phyloP scores from a whole-genome alignment of 768 basidiomycete genomes.

The Leccinum disarticulatum region DNA sequence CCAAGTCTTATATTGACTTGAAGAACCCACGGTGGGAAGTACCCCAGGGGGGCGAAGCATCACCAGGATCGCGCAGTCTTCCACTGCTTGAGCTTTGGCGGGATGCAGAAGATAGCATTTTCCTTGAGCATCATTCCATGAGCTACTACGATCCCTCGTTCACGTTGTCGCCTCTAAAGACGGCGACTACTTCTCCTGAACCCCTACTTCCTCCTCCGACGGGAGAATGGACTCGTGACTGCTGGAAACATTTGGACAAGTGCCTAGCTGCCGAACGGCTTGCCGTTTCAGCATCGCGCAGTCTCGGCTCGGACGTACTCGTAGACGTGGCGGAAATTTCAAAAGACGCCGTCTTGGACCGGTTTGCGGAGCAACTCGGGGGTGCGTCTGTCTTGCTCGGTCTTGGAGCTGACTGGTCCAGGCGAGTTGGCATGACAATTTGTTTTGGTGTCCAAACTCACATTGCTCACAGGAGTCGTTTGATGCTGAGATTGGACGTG shows the following conservation, averaged over 20 bases:
- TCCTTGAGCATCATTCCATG: constrained; percentile 27
- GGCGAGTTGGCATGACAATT: constrained; percentile 40
- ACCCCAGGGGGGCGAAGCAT: constrained; percentile 15
- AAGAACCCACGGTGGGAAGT: constrained; percentile 15
- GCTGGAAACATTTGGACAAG: constrained; percentile 79
- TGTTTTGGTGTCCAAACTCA: background rate
- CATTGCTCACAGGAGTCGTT: constrained; percentile 12
- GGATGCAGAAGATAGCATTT: constrained; percentile 30
- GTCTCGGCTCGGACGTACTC: constrained; percentile 35
- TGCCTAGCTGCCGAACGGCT: constrained; percentile 75
- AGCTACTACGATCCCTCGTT: constrained; percentile 16
- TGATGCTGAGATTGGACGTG: constrained; percentile 33
- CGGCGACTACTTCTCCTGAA: background rate
- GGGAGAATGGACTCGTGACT: constrained; percentile 64
- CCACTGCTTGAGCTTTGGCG: constrained; percentile 30
- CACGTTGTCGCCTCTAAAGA: constrained; percentile 19
- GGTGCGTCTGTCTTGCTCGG: constrained; percentile 38
- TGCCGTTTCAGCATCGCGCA: constrained; percentile 38
- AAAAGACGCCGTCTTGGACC: constrained; percentile 55
- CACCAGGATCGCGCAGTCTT: constrained; percentile 35
- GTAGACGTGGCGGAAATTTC: constrained; percentile 54
- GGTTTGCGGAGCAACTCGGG: constrained; percentile 54
- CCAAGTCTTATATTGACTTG: constrained; percentile 23
- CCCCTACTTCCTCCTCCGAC: constrained; percentile 5
- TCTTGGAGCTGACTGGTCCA: constrained; percentile 56